Conservation (phyloP, 1,284 basidiomycete species). For the Sanghuangporus baumii region DNA sequence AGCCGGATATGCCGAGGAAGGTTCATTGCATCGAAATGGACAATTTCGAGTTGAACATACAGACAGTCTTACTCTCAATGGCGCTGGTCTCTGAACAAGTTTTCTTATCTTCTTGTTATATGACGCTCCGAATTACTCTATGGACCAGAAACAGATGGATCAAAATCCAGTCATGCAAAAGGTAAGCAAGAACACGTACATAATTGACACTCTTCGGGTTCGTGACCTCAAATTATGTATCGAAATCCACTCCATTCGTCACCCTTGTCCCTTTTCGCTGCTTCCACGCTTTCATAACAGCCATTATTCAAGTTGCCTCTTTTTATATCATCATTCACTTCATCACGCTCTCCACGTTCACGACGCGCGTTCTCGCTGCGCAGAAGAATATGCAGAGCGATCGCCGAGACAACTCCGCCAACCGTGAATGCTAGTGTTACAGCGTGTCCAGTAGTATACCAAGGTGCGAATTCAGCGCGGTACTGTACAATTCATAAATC, state of each 20-base stretch:
- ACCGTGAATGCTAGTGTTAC: slow-evolving; percentile 68
- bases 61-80: too few species aligned
- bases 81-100: too few species aligned
- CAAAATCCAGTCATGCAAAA: too few species aligned
- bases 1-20: too few species aligned
- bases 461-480: slow-evolving; percentile 58
- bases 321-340: slow-evolving; percentile 49
- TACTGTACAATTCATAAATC: slow-evolving; percentile 37
- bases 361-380: slow-evolving; percentile 55
- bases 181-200: too few species aligned
- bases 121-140: too few species aligned
- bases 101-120: too few species aligned
- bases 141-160: too few species aligned
- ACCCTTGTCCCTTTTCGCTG: slow-evolving; percentile 48
- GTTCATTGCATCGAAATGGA: too few species aligned
- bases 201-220: too few species aligned
- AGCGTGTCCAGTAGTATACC: slow-evolving; percentile 63
- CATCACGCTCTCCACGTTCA: slow-evolving; percentile 60
- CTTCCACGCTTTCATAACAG: slow-evolving; percentile 37
- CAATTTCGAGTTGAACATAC: too few species aligned
- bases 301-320: slow-evolving; percentile 28
- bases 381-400: slow-evolving; percentile 41
- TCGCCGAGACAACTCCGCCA: slow-evolving; percentile 52
- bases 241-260: slow-evolving; percentile 51
- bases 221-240: slow-evolving; percentile 30